phyloP scores from a whole-genome alignment of 1,139 yeast species.

The Maudiozyma humilis region DNA sequence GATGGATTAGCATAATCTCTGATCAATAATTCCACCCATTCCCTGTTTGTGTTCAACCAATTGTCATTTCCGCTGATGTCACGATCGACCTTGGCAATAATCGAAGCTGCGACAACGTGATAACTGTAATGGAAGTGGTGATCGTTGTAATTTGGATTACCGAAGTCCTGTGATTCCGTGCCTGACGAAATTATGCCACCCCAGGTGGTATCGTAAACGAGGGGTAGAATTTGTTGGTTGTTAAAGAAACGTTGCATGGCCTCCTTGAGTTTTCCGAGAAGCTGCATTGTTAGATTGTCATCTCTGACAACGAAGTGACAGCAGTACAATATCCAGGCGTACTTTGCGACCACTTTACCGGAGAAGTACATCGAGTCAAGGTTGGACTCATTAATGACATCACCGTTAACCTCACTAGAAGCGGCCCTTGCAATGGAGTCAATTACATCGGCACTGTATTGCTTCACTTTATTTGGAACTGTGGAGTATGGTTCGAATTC shows the following conservation, averaged over 20 bases:
- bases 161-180: conserved; percentile 50
- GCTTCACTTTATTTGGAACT: conserved; percentile 31
- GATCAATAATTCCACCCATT: conserved; percentile 51
- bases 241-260: conserved; percentile 54
- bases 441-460: conserved; percentile 37
- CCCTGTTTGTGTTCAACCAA: conserved; percentile 45
- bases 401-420: conserved; percentile 46
- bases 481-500: conserved; percentile 55
- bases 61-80: conserved; percentile 33
- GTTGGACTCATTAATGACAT: conserved; percentile 51
- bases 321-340: conserved; percentile 62
- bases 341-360: conserved; percentile 67
- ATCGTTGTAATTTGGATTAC: conserved; percentile 70
- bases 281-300: conserved; percentile 36
- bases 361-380: conserved; percentile 69
- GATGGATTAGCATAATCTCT: conserved; percentile 69
- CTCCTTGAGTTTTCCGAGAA: conserved; percentile 45
- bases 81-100: conserved; percentile 49
- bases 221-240: conserved; percentile 48
- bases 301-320: conserved; percentile 51
- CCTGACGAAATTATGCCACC: conserved; percentile 69
- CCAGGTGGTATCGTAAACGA: conserved; percentile 62
- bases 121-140: conserved; percentile 81
- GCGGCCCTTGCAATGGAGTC: conserved; percentile 44
- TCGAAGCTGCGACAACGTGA: conserved; percentile 65